These are phyloP conservation scores for Colletotrichum graminicola DNA, from an alignment of 2,329 filamentous ascomycete genomes.

Conservation along the genomic window DNA sequence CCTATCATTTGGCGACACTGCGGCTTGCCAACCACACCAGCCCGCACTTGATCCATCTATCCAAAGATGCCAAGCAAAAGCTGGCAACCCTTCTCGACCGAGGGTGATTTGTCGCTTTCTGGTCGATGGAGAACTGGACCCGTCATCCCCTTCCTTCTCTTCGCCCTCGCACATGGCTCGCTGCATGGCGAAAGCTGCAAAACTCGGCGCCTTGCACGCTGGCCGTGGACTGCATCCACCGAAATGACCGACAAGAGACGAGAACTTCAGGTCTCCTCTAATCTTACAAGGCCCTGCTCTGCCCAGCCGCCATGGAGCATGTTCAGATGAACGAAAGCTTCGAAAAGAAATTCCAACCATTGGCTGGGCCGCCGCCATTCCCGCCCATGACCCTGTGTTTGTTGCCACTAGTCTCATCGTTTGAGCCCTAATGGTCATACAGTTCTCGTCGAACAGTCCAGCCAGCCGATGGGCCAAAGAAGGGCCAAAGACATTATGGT, in stretches of 20 bases:
- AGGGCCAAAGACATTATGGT: constrained; percentile 12
- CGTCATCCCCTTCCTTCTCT: not conserved
- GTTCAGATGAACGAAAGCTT: constrained; percentile 17
- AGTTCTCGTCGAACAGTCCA: constrained; percentile 14
- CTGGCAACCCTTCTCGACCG: not conserved
- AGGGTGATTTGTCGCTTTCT: constrained; percentile 8
- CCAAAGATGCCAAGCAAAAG: constrained; percentile 15
- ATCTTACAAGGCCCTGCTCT: constrained; percentile 1
- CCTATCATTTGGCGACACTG: constrained; percentile 18
- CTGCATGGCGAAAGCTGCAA: constrained; percentile 19
- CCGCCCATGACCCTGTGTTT: constrained; percentile 8
- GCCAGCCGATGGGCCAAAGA: constrained; percentile 14
- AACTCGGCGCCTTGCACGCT: not conserved
- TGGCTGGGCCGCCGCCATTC: constrained; percentile 26
- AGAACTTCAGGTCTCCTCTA: constrained; percentile 12
- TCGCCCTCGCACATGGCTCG: constrained; percentile 24
- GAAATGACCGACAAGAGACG: constrained; percentile 13
- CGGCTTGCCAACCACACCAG: not conserved
- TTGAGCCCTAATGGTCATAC: constrained; percentile 1
- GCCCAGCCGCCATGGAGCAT: constrained; percentile 37
- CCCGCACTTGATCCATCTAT: not conserved
- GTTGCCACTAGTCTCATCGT: constrained; percentile 11
- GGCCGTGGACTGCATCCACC: constrained; percentile 5
- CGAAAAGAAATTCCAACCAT: constrained; percentile 15
- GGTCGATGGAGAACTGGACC: constrained; percentile 15